Evolutionary conservation across 306 rosid genomes (phyloP).

Genomic region (Quercus bicolor): DNA sequence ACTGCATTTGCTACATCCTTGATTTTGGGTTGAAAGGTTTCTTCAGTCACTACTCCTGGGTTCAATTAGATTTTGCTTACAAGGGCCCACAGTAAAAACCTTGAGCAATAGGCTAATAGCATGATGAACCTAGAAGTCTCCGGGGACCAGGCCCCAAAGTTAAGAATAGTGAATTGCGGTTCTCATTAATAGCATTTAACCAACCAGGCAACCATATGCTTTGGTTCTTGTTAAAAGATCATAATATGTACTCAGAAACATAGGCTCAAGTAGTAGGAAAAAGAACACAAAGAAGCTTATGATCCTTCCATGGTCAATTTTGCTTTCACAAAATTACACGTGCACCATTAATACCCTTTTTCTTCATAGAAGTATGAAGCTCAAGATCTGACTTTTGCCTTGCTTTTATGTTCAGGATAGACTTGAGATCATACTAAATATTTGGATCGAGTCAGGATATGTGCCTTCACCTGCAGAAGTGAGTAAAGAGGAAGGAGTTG

Average conservation of each 20-base stretch:
- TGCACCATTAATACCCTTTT: neutral
- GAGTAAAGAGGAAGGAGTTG: conserved; percentile 73
- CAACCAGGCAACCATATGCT: too few species aligned
- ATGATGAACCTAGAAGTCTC: too few species aligned
- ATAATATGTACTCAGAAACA: neutral
- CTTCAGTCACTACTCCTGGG: neutral
- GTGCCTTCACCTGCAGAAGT: conserved; percentile 86
- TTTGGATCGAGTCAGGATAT: conserved; percentile 69
- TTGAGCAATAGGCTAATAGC: too few species aligned
- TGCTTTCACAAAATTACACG: neutral
- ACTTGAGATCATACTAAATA: conserved; percentile 74
- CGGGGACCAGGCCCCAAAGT: too few species aligned
- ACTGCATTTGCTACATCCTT: conserved; percentile 8
- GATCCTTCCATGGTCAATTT: neutral
- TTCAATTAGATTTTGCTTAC: neutral
- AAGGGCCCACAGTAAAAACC: neutral
- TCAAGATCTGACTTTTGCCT: neutral
- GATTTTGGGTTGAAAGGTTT: neutral
- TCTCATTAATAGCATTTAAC: too few species aligned
- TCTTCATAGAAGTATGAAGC: neutral
- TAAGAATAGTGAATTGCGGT: too few species aligned
- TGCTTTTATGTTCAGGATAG: conserved; percentile 65
- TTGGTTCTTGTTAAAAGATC: neutral
- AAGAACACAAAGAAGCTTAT: neutral
- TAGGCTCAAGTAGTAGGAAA: neutral